phyloP scores from a whole-genome alignment of 371 early-diverging fungal genomes.

The Mortierella sp. region DNA sequence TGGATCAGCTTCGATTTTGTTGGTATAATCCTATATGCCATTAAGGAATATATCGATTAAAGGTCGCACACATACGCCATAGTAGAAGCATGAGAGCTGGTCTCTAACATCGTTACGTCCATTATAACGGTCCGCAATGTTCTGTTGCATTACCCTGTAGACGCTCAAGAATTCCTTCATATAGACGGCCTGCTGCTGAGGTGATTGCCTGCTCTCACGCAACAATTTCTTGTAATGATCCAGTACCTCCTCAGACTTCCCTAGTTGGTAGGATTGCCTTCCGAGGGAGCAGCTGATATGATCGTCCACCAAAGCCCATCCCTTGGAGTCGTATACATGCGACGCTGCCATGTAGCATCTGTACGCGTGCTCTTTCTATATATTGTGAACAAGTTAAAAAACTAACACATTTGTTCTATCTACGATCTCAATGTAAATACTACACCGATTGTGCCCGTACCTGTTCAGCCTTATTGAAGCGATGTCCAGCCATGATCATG shows the following conservation, averaged over 20 bases:
- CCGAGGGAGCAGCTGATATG: slow-evolving; percentile 91
- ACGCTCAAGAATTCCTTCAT: slow-evolving; percentile 82
- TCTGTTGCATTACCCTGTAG: slow-evolving; percentile 73
- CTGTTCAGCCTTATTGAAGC: slow-evolving; percentile 79
- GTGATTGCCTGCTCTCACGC: slow-evolving; percentile 70
- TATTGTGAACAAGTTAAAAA: not conserved
- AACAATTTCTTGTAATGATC: slow-evolving; percentile 76
- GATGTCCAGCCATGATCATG: slow-evolving; percentile 87
- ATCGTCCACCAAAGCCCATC: slow-evolving; percentile 87
- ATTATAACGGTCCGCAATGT: too few species aligned
- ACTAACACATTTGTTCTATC: too few species aligned
- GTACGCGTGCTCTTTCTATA: slow-evolving; percentile 79
- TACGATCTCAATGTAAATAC: too few species aligned
- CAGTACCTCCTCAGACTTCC: slow-evolving; percentile 66
- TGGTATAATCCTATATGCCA: slow-evolving; percentile 61
- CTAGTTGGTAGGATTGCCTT: slow-evolving; percentile 75
- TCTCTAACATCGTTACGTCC: too few species aligned
- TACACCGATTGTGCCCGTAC: slow-evolving; percentile 41
- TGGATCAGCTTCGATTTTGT: slow-evolving; percentile 52
- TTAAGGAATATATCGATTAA: not conserved
- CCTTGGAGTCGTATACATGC: slow-evolving; percentile 66
- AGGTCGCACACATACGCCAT: too few species aligned
- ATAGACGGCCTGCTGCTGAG: slow-evolving; percentile 78
- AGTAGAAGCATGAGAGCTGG: too few species aligned
- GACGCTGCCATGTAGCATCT: slow-evolving; percentile 78